A percentile compares a stretch with the other conserved stretches of the same genome.
These are phyloP conservation scores for Suillus decipiens DNA, from an alignment of 768 basidiomycete genomes.

Conservation along the genomic window DNA sequence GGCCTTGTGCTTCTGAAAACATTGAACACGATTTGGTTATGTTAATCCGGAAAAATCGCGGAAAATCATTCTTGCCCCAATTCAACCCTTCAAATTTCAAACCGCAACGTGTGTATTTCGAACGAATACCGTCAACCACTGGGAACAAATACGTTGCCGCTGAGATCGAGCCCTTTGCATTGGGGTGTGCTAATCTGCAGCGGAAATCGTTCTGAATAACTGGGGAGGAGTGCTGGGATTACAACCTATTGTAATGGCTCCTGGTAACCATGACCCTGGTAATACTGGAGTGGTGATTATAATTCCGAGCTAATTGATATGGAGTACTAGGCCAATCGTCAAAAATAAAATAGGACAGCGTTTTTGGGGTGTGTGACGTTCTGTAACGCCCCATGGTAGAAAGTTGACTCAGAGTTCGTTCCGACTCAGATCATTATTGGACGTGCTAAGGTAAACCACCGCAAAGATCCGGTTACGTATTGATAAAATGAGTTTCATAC, in stretches of 20 bases:
- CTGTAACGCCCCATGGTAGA: no score
- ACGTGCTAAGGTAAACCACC: background rate
- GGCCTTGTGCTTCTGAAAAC: background rate
- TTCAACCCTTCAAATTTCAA: no score
- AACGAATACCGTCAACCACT: background rate
- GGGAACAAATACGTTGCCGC: background rate
- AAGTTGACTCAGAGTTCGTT: no score
- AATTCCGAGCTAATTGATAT: background rate
- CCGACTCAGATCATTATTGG: no score
- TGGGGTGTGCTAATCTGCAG: background rate
- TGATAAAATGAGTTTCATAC: background rate
- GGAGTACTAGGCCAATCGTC: no score
- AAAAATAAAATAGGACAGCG: no score
- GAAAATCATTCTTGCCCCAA: background rate
- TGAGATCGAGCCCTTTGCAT: background rate
- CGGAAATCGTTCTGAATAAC: background rate
- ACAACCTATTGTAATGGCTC: background rate
- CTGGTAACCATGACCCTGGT: background rate
- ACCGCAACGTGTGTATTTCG: background rate
- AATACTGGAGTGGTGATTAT: background rate
- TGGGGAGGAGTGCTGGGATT: background rate
- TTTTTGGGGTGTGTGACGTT: no score
- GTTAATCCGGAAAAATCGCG: background rate
- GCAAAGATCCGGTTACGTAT: background rate
- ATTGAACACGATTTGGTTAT: background rate